Evolutionary conservation across 2,329 filamentous ascomycete genomes (phyloP).

Genomic region (Acarospora socialis): DNA sequence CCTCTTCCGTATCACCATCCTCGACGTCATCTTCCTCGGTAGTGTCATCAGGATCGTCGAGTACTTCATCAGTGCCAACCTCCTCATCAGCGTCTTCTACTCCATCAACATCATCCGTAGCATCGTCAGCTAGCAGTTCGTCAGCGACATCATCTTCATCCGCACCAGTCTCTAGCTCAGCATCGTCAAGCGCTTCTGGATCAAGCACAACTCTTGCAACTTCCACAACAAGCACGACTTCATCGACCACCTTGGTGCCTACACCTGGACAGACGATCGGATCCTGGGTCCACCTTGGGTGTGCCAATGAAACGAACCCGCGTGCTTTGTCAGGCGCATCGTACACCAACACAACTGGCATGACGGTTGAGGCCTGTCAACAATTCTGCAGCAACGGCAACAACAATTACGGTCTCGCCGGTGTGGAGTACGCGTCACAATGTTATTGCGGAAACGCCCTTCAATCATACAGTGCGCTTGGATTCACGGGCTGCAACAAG

Average conservation of each 20-base stretch:
- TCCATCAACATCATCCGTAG: background rate
- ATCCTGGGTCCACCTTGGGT: constrained; percentile 22
- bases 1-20: background rate
- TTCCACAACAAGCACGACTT: constrained; percentile 12
- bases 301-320: constrained; percentile 21
- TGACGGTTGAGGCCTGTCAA: constrained; percentile 5
- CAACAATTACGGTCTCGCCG: constrained; percentile 8
- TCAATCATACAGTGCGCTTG: constrained; percentile 2
- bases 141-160: constrained; percentile 8
- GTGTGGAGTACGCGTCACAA: constrained; percentile 4
- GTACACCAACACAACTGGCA: constrained; percentile 7
- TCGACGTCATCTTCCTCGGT: background rate
- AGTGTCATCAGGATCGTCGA: background rate
- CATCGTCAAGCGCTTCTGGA: constrained; percentile 12
- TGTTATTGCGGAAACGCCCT: constrained; percentile 9
- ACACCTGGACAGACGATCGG: constrained; percentile 15
- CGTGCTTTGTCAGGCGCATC: constrained; percentile 17
- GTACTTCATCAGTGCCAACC: background rate
- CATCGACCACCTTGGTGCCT: constrained; percentile 5
- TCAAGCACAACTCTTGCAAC: constrained; percentile 10
- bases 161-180: constrained; percentile 9
- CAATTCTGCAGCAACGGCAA: background rate
- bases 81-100: background rate
- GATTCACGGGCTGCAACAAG: constrained; percentile 11
- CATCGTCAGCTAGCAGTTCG: constrained; percentile 7